Conservation (phyloP, 2,329 filamentous ascomycete genomes). For the Penicillium vulpinum region DNA sequence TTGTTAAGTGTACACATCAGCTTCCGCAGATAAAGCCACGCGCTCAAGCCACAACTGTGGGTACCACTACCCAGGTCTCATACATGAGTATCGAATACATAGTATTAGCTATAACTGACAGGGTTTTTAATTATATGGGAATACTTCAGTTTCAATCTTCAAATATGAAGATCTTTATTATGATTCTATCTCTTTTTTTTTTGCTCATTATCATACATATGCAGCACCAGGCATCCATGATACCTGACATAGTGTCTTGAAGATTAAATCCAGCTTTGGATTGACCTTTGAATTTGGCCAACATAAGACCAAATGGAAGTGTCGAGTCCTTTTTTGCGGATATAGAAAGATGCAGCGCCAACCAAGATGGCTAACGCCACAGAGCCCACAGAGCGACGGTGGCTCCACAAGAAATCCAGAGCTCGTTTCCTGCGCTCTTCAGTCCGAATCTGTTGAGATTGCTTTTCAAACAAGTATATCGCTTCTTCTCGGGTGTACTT, state of each 20-base stretch:
- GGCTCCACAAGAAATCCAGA: conserved; percentile 58
- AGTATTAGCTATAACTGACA: background rate
- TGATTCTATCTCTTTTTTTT: background rate
- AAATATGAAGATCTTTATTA: background rate
- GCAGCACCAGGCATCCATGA: background rate
- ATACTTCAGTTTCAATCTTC: background rate
- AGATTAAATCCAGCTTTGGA: conserved; percentile 21
- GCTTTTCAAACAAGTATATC: conserved; percentile 65
- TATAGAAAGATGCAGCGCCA: conserved; percentile 66
- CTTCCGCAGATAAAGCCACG: conserved; percentile 30
- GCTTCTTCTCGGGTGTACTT: conserved; percentile 66
- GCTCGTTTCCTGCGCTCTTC: conserved; percentile 59
- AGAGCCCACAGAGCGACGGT: conserved; percentile 64
- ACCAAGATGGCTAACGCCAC: conserved; percentile 66
- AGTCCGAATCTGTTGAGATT: conserved; percentile 70
- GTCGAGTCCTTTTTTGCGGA: conserved; percentile 53
- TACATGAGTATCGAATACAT: background rate
- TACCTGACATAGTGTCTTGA: background rate
- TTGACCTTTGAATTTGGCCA: conserved; percentile 25
- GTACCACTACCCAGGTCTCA: conserved; percentile 1
- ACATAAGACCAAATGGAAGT: conserved; percentile 36
- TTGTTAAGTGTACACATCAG: conserved; percentile 38
- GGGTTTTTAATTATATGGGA: background rate
- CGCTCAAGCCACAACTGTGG: conserved; percentile 30
- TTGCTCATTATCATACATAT: conserved; percentile 10